Base-by-base conservation (phyloP, 805 yeast species). In the Candida pseudofarinosa region DNA sequence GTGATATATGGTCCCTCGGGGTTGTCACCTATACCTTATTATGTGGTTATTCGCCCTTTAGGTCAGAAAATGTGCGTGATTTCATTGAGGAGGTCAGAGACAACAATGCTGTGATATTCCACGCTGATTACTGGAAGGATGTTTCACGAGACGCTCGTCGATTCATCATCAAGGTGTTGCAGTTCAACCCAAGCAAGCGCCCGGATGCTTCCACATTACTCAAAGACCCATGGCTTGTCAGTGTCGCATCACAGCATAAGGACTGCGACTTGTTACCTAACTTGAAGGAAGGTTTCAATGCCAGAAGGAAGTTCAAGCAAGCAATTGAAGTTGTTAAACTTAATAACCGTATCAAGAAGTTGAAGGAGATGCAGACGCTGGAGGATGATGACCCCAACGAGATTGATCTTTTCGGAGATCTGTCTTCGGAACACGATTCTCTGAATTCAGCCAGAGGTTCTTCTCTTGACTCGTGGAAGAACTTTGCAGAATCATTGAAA, bases 1-100 rank as follows among this genome's bases (percentile, higher is more conserved):
- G 97, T 65, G 99, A 91, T 61, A 78, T 91, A 42, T 91, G 99
- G 99, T 85, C 96, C 1, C 59, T 91, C 33, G 99, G 99, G 30
- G 95, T 91, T 6, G 88, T 91, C 36, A 80, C 96, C 0, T 93
- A 88, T 62, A 90, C 97, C 0, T 67, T 90, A 37, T 71, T 91
- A 36, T 88, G 93, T 52, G 99, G 99, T 0, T 88, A 89, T 59
- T 84, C 95, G 4, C 97, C 98, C 3, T 88, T 91, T 63, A 69
- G 90, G 39, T 80, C 96, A 0, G 97, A 90, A 57, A 83, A 79
- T 37, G 88, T 85, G 1, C 77, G 74, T 42, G 95, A 86, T 42
- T 91, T 93, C 58, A 65, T 91, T 37, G 78, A 77, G 35, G 98
- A 91, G 60, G 93, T 88, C 43, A 70, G 74, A 41, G 62, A 77